Conservation (phyloP, 768 basidiomycete species). For the Psilocybe cubensis region DNA sequence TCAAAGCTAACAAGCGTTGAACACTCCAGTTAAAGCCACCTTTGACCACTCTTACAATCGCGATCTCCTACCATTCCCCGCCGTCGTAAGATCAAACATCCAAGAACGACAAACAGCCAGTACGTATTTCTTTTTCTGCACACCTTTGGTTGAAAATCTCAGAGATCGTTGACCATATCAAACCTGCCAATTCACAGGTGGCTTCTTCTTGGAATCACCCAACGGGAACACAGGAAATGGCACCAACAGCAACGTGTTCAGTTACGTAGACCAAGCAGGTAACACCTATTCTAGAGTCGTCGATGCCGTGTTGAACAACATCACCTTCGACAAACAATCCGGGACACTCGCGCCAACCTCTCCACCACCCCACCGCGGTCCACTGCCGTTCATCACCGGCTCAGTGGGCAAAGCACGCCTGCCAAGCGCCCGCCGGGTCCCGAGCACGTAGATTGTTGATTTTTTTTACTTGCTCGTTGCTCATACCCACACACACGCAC, state of each 20-base stretch:
- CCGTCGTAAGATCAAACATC: conserved; percentile 61
- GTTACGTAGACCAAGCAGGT: conserved; percentile 57
- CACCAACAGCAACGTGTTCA: conserved; percentile 69
- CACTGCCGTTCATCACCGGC: conserved; percentile 7
- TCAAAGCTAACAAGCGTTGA: not conserved
- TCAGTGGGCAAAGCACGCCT: conserved; percentile 19
- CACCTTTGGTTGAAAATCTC: not conserved
- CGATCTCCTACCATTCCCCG: conserved; percentile 57
- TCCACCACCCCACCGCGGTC: conserved; percentile 5
- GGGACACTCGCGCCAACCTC: conserved; percentile 46
- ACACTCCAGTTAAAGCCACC: conserved; percentile 45
- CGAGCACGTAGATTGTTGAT: conserved; percentile 8
- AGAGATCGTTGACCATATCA: not conserved
- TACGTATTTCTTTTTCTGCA: conserved; percentile 31
- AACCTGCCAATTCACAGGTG: conserved; percentile 36
- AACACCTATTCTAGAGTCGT: conserved; percentile 69
- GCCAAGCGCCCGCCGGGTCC: conserved; percentile 20
- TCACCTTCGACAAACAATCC: conserved; percentile 59
- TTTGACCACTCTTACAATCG: conserved; percentile 78
- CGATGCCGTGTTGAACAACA: conserved; percentile 60
- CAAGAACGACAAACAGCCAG: conserved; percentile 61
- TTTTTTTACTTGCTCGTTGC: too few species aligned
- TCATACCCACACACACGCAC: too few species aligned
- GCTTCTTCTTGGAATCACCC: conserved; percentile 48
- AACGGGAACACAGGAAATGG: conserved; percentile 66